Percentiles rank a stretch among this genome's conserved stretches.
phyloP scores from a whole-genome alignment of 169 alveolate genomes.

The Hepatocystis sp. region DNA sequence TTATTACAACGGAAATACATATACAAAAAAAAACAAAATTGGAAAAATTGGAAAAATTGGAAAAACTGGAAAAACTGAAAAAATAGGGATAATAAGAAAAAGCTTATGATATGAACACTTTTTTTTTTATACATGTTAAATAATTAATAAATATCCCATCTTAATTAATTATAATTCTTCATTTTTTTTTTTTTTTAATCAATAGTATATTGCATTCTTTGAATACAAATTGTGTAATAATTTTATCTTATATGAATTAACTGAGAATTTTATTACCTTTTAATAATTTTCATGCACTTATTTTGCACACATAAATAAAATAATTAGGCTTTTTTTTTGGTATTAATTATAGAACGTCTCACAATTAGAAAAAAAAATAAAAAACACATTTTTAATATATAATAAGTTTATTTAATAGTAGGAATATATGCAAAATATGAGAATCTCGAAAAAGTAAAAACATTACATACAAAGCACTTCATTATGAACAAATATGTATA shows the following conservation, averaged over 20 bases:
- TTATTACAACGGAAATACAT: too few relatives aligned
- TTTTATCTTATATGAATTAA: neutral
- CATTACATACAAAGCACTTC: too few relatives aligned
- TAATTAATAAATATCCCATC: too few relatives aligned
- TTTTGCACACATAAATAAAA: conserved; percentile 35
- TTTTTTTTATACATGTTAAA: too few relatives aligned
- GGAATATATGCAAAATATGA: neutral
- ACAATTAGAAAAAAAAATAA: neutral
- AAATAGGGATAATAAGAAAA: too few relatives aligned
- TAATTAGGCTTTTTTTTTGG: neutral
- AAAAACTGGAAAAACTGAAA: too few relatives aligned
- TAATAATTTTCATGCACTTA: conserved; percentile 41
- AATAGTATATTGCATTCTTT: neutral
- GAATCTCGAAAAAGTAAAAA: neutral
- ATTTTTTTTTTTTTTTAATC: neutral
- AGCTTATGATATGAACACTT: too few relatives aligned
- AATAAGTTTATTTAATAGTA: conserved; percentile 9
- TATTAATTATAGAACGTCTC: conserved; percentile 19
- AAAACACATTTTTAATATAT: neutral
- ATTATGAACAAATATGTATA: neutral
- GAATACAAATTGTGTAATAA: neutral
- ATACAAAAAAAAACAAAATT: too few relatives aligned
- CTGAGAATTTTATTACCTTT: too few relatives aligned
- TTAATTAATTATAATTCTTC: too few relatives aligned
- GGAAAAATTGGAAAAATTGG: too few relatives aligned